These are phyloP conservation scores for Xylaria palmicola DNA, from an alignment of 495 filamentous ascomycete genomes.

Conservation along the genomic window DNA sequence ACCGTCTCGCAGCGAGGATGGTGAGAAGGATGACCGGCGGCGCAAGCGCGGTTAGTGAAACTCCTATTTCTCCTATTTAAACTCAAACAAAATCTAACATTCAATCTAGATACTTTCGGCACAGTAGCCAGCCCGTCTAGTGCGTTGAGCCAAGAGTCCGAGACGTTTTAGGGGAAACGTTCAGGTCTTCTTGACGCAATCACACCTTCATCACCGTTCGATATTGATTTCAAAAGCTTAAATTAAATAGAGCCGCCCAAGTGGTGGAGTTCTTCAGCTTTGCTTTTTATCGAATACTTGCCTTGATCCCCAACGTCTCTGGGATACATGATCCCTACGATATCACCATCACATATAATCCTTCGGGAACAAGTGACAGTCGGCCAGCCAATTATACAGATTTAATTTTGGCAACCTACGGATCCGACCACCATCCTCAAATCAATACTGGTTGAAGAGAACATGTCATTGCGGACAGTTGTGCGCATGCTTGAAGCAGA, in stretches of 20 bases:
- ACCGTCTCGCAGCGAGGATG: slow-evolving; percentile 41
- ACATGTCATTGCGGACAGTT: background rate
- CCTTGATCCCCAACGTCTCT: background rate
- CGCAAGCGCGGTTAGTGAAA: slow-evolving; percentile 52
- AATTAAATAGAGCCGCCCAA: background rate
- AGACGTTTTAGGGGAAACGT: slow-evolving; percentile 49
- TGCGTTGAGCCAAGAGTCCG: slow-evolving; percentile 45
- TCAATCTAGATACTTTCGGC: slow-evolving; percentile 53
- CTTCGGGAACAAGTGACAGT: too few relatives aligned
- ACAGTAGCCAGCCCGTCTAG: slow-evolving; percentile 40
- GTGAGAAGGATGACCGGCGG: slow-evolving; percentile 39
- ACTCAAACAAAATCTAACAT: background rate
- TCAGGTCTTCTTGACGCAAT: slow-evolving; percentile 23
- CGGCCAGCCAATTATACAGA: too few relatives aligned
- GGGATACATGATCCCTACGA: background rate
- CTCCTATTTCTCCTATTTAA: background rate
- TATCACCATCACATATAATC: too few relatives aligned
- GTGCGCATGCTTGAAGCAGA: background rate
- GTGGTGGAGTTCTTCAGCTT: background rate
- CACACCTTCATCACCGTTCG: slow-evolving; percentile 26
- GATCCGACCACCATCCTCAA: background rate
- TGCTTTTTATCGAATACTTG: background rate
- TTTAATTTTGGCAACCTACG: too few relatives aligned
- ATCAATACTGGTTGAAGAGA: background rate
- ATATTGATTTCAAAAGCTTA: slow-evolving; percentile 24